A percentile compares a stretch with the other conserved stretches of the same genome.
These are phyloP conservation scores for Talaromyces albobiverticillius DNA, from an alignment of 2,329 filamentous ascomycete genomes.

Conservation along the genomic window DNA sequence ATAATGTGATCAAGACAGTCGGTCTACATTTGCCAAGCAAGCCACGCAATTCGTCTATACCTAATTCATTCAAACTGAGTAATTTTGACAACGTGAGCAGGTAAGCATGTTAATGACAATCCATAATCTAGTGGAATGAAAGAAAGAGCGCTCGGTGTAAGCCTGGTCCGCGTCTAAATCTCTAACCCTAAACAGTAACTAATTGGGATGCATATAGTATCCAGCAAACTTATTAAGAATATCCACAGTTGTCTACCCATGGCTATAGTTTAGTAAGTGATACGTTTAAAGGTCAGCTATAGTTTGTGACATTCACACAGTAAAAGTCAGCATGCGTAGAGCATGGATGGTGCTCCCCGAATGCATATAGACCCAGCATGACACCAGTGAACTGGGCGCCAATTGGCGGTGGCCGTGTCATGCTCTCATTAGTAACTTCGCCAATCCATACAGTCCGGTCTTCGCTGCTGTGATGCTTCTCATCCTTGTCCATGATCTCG, in stretches of 20 bases:
- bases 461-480: neutral
- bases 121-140: too few relatives aligned
- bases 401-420: conserved; percentile 37
- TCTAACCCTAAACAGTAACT: too few relatives aligned
- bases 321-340: conserved; percentile 42
- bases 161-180: too few relatives aligned
- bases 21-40: neutral
- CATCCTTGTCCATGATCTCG: conserved; percentile 7
- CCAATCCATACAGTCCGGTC: conserved; percentile 24
- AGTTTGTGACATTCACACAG: conserved; percentile 25
- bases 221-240: too few relatives aligned
- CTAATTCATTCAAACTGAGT: too few relatives aligned
- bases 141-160: too few relatives aligned
- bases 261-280: too few relatives aligned
- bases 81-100: too few relatives aligned
- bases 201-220: too few relatives aligned
- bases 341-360: conserved; percentile 40
- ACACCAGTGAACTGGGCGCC: conserved; percentile 45
- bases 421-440: conserved; percentile 27
- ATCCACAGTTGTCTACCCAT: too few relatives aligned
- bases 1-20: neutral
- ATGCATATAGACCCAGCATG: conserved; percentile 48
- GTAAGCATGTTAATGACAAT: too few relatives aligned
- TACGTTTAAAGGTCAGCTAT: too few relatives aligned
- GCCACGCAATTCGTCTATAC: neutral